A percentile compares a stretch with the other conserved stretches of the same genome.
Evolutionary conservation across 352 stramenopile species (phyloP).

Genomic region (Globisporangium splendens): DNA sequence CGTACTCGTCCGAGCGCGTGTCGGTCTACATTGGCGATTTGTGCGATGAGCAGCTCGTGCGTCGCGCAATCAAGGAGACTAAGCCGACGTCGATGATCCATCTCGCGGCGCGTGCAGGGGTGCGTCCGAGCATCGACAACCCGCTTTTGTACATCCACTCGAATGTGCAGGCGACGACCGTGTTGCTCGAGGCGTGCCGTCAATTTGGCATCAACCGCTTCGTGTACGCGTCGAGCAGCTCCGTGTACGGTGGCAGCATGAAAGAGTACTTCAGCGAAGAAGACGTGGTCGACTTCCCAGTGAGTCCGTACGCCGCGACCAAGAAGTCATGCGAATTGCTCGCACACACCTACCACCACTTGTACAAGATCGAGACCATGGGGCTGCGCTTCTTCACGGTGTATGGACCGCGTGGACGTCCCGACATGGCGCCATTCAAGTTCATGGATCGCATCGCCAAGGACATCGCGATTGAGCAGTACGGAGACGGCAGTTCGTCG

Average conservation of each 20-base stretch:
- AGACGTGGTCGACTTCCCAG: slow-evolving; percentile 91
- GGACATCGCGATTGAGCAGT: slow-evolving; percentile 94
- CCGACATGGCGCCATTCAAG: slow-evolving; percentile 99
- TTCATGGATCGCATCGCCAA: slow-evolving; percentile 96
- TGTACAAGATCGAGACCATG: slow-evolving; percentile 94
- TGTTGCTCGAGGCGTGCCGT: slow-evolving; percentile 90
- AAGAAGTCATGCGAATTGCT: slow-evolving; percentile 98
- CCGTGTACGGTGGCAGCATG: slow-evolving; percentile 93
- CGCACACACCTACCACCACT: slow-evolving; percentile 95
- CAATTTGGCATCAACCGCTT: slow-evolving; percentile 92
- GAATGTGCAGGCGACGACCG: slow-evolving; percentile 94
- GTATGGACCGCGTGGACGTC: slow-evolving; percentile 93
- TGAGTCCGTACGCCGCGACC: slow-evolving; percentile 95
- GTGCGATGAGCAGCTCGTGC: slow-evolving; percentile 92
- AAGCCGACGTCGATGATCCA: slow-evolving; percentile 89
- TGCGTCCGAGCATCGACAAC: slow-evolving; percentile 97
- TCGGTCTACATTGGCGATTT: slow-evolving; percentile 90
- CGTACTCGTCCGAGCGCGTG: slow-evolving; percentile 52
- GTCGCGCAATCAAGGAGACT: slow-evolving; percentile 85
- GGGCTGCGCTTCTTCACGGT: slow-evolving; percentile 99
- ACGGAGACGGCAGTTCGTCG: slow-evolving; percentile 93
- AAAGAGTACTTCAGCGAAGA: slow-evolving; percentile 90
- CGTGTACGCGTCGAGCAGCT: slow-evolving; percentile 94
- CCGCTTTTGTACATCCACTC: slow-evolving; percentile 98
- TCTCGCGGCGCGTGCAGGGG: slow-evolving; percentile 94